These are phyloP conservation scores for Aspergillus sp. DNA, from an alignment of 2,329 filamentous ascomycete genomes.

Conservation along the genomic window DNA sequence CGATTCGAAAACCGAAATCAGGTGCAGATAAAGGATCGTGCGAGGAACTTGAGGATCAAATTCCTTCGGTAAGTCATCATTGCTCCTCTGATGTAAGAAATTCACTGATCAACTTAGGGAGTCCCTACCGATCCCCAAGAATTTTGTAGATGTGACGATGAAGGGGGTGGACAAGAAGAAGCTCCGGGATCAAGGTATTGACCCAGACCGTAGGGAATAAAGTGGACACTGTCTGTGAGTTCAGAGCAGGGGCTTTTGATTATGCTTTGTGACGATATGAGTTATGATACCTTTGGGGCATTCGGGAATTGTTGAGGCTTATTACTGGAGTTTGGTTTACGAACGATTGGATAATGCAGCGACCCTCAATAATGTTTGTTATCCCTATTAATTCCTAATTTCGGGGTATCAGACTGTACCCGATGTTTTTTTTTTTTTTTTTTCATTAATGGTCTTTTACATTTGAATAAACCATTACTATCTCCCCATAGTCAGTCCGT, in stretches of 20 bases:
- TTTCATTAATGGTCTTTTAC: too few species aligned
- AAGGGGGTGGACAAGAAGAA: slow-evolving; percentile 23
- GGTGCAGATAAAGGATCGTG: slow-evolving; percentile 58
- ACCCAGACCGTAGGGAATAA: not conserved
- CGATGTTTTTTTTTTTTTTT: too few species aligned
- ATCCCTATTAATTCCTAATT: too few species aligned
- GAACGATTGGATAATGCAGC: too few species aligned
- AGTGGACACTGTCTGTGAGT: not conserved
- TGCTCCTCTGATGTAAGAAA: not conserved
- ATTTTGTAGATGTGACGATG: slow-evolving; percentile 48
- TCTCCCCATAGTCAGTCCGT: too few species aligned
- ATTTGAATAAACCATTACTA: too few species aligned
- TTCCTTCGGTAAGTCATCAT: slow-evolving; percentile 9
- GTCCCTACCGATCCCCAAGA: slow-evolving; percentile 38
- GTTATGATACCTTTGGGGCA: not conserved
- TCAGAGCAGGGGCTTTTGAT: not conserved
- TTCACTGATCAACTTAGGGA: slow-evolving; percentile 26
- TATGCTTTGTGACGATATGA: not conserved
- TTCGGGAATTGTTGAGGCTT: too few species aligned
- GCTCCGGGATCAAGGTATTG: slow-evolving; percentile 17
- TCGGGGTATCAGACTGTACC: too few species aligned
- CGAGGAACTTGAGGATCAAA: slow-evolving; percentile 54
- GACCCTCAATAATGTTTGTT: too few species aligned
- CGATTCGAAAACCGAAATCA: slow-evolving; percentile 47
- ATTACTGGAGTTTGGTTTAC: too few species aligned